Percentiles rank a stretch among this genome's conserved stretches.
Conservation (phyloP, 768 basidiomycete genomes). For the Royoungia palumana region DNA sequence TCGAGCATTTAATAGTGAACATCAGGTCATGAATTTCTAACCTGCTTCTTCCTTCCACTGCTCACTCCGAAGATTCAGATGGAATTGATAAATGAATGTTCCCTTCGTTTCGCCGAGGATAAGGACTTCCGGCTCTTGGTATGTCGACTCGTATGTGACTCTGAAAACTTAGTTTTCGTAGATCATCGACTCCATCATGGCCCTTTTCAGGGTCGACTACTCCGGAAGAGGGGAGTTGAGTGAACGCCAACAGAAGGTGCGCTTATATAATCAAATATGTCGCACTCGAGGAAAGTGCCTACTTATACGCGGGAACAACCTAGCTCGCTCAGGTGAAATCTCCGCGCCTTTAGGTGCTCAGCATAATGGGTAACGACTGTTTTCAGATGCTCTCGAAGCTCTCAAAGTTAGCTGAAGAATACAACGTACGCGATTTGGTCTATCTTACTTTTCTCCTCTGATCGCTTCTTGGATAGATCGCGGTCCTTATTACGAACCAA, state of each 20-base stretch:
- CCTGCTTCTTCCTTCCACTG: background rate
- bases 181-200: conserved; percentile 98
- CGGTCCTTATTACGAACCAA: conserved; percentile 88
- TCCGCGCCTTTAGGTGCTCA: background rate
- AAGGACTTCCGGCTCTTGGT: conserved; percentile 77
- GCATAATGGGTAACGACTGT: background rate
- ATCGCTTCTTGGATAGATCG: conserved; percentile 49
- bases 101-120: conserved; percentile 84
- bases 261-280: background rate
- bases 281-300: background rate
- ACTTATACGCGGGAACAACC: conserved; percentile 8
- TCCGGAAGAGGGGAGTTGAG: conserved; percentile 92
- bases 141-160: conserved; percentile 1
- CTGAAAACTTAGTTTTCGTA: conserved; percentile 30
- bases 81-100: conserved; percentile 90
- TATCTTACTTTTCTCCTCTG: background rate
- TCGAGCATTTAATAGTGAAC: conserved; percentile 88
- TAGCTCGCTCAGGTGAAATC: conserved; percentile 76
- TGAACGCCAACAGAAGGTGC: conserved; percentile 87
- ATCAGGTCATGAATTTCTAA: conserved; percentile 54
- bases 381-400: conserved; percentile 85
- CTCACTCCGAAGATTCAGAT: conserved; percentile 46
- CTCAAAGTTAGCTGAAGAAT: conserved; percentile 89
- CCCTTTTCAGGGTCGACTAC: conserved; percentile 90
- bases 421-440: conserved; percentile 52